phyloP scores from a whole-genome alignment of 1,284 basidiomycete genomes.

The Hypsizygus ulmarius region DNA sequence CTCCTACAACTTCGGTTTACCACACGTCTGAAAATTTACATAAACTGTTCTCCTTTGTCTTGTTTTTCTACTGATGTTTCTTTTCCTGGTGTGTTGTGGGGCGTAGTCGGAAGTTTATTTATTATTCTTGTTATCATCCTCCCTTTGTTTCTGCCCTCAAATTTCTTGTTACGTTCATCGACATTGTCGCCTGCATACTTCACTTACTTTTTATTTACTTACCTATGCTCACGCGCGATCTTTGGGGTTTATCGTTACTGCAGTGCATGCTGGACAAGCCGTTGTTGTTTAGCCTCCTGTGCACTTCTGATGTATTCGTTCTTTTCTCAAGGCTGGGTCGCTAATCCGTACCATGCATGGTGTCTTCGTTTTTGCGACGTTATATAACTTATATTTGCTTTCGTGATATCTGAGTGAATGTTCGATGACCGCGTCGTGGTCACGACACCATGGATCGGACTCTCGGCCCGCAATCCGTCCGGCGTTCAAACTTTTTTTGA shows the following conservation, averaged over 20 bases:
- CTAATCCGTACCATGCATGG: too few species aligned
- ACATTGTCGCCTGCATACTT: background rate
- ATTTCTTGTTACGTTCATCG: background rate
- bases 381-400: too few species aligned
- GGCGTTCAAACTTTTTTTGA: conserved; percentile 3
- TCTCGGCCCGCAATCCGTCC: conserved; percentile 3
- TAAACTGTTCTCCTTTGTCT: background rate
- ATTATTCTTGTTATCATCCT: background rate
- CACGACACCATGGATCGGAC: background rate
- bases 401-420: too few species aligned
- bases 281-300: conserved; percentile 15
- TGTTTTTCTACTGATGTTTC: background rate
- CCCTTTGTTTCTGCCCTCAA: background rate
- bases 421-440: too few species aligned
- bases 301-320: background rate
- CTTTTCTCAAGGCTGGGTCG: too few species aligned
- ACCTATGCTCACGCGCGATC: too few species aligned
- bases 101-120: conserved; percentile 11
- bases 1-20: background rate
- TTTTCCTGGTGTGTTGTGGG: conserved; percentile 5
- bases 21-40: conserved; percentile 2
- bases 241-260: conserved; percentile 15
- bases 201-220: background rate
- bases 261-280: conserved; percentile 21
- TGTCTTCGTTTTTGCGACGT: too few species aligned